These are phyloP conservation scores for Dendryphion nanum DNA, from an alignment of 2,329 filamentous ascomycete species.

Conservation along the genomic window DNA sequence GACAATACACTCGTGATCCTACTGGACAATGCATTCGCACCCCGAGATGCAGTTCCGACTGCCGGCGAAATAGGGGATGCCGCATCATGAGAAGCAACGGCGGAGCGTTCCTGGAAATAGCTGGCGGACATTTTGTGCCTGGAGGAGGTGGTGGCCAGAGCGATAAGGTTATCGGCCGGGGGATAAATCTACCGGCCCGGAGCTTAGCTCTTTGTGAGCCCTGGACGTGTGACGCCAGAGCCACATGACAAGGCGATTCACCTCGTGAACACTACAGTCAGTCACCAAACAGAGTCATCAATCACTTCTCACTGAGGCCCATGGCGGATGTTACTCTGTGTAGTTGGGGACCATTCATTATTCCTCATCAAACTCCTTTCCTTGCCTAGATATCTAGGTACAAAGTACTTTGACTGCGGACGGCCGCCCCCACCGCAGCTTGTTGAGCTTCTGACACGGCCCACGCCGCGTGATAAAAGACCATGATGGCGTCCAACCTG, in stretches of 20 bases:
- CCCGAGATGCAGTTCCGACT: slow-evolving; percentile 20
- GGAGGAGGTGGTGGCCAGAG: not conserved
- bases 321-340: slow-evolving; percentile 8
- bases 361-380: slow-evolving; percentile 13
- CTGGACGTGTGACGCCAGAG: slow-evolving; percentile 2
- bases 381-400: too few relatives aligned
- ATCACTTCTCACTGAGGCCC: too few relatives aligned
- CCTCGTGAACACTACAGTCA: slow-evolving; percentile 1
- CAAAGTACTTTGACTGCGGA: too few relatives aligned
- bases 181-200: not conserved
- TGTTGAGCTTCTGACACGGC: slow-evolving; percentile 10
- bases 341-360: slow-evolving; percentile 7
- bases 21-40: slow-evolving; percentile 68
- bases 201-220: slow-evolving; percentile 6
- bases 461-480: slow-evolving; percentile 4
- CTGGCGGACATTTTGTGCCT: slow-evolving; percentile 29
- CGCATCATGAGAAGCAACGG: slow-evolving; percentile 25
- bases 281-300: slow-evolving; percentile 12
- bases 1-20: slow-evolving; percentile 85
- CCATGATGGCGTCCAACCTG: slow-evolving; percentile 54
- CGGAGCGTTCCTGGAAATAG: slow-evolving; percentile 31
- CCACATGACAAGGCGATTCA: slow-evolving; percentile 8
- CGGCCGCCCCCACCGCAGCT: slow-evolving; percentile 26
- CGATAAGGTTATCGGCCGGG: slow-evolving; percentile 1
- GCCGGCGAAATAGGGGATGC: slow-evolving; percentile 27